Conservation (phyloP, 148 eudicot species). For the Dianthus caryophyllus region DNA sequence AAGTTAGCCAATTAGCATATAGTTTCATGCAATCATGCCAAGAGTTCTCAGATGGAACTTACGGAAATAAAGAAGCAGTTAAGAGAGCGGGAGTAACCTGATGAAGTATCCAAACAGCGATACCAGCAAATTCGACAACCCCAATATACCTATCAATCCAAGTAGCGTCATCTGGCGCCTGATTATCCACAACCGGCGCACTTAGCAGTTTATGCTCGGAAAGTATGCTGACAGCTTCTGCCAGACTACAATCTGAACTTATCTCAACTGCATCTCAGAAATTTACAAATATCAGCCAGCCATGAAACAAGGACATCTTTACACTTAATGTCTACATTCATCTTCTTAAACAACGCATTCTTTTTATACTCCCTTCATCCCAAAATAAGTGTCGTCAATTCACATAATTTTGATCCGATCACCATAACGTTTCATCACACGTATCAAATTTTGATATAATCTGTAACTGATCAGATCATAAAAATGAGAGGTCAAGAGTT, state of each 20-base stretch:
- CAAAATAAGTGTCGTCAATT: too few relatives aligned
- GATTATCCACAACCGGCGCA: conserved; percentile 81
- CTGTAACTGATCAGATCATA: too few relatives aligned
- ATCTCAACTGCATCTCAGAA: conserved; percentile 59
- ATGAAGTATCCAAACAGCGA: conserved; percentile 91
- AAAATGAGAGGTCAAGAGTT: not conserved
- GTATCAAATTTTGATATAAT: too few relatives aligned
- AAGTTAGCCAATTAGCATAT: not conserved
- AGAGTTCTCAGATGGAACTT: not conserved
- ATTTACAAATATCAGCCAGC: not conserved
- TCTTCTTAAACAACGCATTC: not conserved
- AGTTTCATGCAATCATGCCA: not conserved
- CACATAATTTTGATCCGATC: too few relatives aligned
- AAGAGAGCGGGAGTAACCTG: conserved; percentile 44
- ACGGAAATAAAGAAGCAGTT: not conserved
- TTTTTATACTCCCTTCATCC: too few relatives aligned
- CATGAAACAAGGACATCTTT: not conserved
- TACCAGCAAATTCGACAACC: conserved; percentile 87
- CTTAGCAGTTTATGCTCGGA: conserved; percentile 72
- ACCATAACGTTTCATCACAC: too few relatives aligned
- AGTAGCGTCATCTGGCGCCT: conserved; percentile 73
- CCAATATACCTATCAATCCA: conserved; percentile 95
- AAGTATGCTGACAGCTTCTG: conserved; percentile 76
- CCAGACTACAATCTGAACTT: conserved; percentile 68
- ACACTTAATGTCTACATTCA: not conserved